These are phyloP conservation scores for Carallia pectinifolia DNA, from an alignment of 345 rosid species.

Conservation along the genomic window DNA sequence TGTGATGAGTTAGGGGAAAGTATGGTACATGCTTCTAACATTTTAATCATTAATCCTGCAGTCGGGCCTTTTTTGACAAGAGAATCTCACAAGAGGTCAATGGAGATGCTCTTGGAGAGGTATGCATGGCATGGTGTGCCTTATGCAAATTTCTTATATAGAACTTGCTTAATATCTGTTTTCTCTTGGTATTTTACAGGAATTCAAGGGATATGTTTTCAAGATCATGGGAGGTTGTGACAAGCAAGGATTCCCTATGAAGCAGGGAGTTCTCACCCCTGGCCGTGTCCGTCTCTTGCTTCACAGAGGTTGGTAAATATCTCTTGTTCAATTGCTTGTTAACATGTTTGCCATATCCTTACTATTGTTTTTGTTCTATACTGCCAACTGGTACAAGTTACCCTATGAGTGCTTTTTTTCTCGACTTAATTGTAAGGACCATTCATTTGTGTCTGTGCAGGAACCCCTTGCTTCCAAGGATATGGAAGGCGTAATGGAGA, in stretches of 20 bases:
- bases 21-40: too few species aligned
- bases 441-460: slow-evolving; percentile 27
- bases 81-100: slow-evolving; percentile 80
- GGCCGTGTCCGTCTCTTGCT: slow-evolving; percentile 87
- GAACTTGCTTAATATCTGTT: not conserved
- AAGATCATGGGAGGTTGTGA: slow-evolving; percentile 93
- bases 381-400: too few species aligned
- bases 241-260: slow-evolving; percentile 92
- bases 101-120: slow-evolving; percentile 82
- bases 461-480: slow-evolving; percentile 79
- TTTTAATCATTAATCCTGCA: slow-evolving; percentile 6
- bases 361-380: too few species aligned
- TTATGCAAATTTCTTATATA: not conserved
- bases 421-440: not conserved
- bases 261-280: slow-evolving; percentile 83
- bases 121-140: slow-evolving; percentile 7
- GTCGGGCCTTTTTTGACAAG: slow-evolving; percentile 66
- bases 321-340: too few species aligned
- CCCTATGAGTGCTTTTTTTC: too few species aligned
- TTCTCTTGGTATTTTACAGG: slow-evolving; percentile 32
- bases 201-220: slow-evolving; percentile 80
- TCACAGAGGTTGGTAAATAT: slow-evolving; percentile 44
- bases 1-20: too few species aligned
- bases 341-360: too few species aligned
- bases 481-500: slow-evolving; percentile 72